A percentile compares a stretch with the other conserved stretches of the same genome.
Conservation (phyloP, 176 grass and related monocot species). For the Dactylis glomerata region DNA sequence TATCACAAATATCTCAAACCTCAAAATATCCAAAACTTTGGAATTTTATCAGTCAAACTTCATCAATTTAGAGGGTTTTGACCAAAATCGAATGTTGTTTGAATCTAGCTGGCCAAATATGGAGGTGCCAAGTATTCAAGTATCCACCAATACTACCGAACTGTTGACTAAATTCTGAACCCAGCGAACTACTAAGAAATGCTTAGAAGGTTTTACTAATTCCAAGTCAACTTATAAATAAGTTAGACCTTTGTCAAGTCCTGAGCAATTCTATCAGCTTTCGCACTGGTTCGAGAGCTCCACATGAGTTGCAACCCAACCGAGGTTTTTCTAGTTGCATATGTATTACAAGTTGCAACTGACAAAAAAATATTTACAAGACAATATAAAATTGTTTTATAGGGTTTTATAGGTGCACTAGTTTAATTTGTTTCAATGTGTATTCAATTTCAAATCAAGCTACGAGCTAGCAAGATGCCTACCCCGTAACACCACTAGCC, state of each 20-base stretch:
- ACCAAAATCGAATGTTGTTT: background rate
- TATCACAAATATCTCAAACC: background rate
- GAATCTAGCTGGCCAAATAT: background rate
- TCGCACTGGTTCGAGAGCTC: no score
- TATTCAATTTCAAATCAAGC: background rate
- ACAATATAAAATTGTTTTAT: no score
- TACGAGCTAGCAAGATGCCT: background rate
- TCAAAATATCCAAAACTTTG: background rate
- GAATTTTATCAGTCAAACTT: background rate
- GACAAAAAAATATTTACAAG: no score
- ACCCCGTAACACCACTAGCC: background rate
- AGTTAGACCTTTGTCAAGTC: no score
- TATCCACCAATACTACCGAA: background rate
- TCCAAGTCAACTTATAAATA: no score
- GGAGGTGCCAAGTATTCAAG: background rate
- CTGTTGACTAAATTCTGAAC: background rate
- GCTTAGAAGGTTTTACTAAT: no score
- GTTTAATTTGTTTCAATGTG: background rate
- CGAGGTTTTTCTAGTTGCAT: no score
- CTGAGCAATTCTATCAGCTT: no score
- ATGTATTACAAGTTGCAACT: no score
- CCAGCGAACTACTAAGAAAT: background rate
- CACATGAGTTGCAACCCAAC: no score
- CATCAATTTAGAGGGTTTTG: background rate
- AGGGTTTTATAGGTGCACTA: background rate